Evolutionary conservation across 2,329 filamentous ascomycete genomes (phyloP).

Genomic region (Dothidotthia symphoricarpi): DNA sequence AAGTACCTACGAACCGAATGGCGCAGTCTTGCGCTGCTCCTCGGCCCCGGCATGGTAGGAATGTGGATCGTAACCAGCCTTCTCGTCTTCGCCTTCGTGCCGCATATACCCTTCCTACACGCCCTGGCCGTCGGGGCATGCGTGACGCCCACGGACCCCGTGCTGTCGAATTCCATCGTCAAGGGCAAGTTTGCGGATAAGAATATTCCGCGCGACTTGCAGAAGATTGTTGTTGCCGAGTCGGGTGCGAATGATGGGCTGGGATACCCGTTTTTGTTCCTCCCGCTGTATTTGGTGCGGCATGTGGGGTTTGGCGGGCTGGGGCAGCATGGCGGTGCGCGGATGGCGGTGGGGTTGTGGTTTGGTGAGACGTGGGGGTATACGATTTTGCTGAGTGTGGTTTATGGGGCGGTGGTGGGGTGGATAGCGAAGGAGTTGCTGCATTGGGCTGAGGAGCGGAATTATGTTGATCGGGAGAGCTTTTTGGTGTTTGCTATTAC

Average conservation of each 20-base stretch:
- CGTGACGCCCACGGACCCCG: conserved; percentile 88
- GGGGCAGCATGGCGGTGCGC: conserved; percentile 51
- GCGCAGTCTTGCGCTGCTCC: conserved; percentile 69
- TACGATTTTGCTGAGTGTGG: conserved; percentile 72
- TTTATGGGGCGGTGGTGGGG: conserved; percentile 74
- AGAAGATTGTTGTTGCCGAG: conserved; percentile 66
- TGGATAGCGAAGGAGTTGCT: conserved; percentile 80
- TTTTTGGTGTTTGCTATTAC: conserved; percentile 85
- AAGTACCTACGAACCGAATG: conserved; percentile 78
- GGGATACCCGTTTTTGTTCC: conserved; percentile 84
- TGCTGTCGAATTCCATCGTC: conserved; percentile 84
- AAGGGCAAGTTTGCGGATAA: conserved; percentile 92
- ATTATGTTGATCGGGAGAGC: conserved; percentile 81
- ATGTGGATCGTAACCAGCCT: conserved; percentile 88
- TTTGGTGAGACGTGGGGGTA: conserved; percentile 85
- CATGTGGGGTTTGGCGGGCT: conserved; percentile 62
- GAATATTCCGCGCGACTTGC: conserved; percentile 77
- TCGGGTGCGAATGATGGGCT: conserved; percentile 87
- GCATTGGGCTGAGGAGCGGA: conserved; percentile 77
- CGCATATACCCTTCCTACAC: conserved; percentile 69
- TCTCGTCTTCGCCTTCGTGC: conserved; percentile 73
- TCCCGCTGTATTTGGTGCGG: conserved; percentile 80
- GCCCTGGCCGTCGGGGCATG: conserved; percentile 79
- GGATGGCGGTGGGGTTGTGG: conserved; percentile 73
- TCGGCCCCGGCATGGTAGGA: conserved; percentile 78